Evolutionary conservation across 1,284 basidiomycete species (phyloP).

Genomic region (Golubevia pallescens): DNA sequence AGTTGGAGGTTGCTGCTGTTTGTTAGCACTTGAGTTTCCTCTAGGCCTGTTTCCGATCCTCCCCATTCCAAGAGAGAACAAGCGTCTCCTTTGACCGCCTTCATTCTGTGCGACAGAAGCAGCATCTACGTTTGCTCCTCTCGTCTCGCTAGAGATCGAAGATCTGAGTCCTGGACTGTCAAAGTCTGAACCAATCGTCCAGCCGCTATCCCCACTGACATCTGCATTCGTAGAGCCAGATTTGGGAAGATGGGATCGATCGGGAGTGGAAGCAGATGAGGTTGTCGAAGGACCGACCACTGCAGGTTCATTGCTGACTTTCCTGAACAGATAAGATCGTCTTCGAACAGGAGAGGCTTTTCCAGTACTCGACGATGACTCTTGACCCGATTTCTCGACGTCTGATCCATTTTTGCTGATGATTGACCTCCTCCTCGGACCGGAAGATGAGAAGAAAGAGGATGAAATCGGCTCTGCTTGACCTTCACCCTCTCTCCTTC

Average conservation of each 20-base stretch:
- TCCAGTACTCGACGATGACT: no score
- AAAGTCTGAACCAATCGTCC: background rate
- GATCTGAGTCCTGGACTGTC: background rate
- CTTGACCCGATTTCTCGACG: no score
- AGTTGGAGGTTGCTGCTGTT: background rate
- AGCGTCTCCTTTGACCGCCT: background rate
- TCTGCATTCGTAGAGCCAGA: background rate
- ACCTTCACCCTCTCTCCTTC: no score
- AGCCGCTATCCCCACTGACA: background rate
- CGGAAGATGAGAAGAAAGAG: no score
- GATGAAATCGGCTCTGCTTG: no score
- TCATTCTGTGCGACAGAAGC: background rate
- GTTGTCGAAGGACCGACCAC: background rate
- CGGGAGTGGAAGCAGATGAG: background rate
- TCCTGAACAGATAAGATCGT: no score
- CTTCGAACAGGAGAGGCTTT: no score
- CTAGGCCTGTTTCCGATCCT: background rate
- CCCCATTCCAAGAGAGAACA: background rate
- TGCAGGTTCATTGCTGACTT: background rate
- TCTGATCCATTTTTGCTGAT: no score
- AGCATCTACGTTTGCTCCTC: background rate
- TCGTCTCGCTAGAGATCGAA: background rate
- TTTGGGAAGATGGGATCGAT: background rate
- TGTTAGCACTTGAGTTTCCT: background rate
- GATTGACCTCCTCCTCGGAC: no score